Evolutionary conservation across 352 stramenopile genomes (phyloP).

Genomic region (Aphanomyces invadans): DNA sequence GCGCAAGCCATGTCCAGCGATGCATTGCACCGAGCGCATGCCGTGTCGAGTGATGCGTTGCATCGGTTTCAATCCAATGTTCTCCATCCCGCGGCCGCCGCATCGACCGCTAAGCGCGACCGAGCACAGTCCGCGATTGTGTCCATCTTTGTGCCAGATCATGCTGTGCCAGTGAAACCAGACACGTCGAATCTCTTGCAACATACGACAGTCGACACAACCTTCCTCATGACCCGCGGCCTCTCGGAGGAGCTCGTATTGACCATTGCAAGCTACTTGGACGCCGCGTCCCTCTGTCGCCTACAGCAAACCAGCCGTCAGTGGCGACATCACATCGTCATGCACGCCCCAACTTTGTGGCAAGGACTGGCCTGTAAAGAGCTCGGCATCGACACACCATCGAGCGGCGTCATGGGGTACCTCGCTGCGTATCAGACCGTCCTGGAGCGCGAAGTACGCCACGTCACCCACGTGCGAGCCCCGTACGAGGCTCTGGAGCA

Average conservation of each 20-base stretch:
- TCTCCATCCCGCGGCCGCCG: not conserved
- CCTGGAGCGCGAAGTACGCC: slow-evolving; percentile 40
- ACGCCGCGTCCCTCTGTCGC: slow-evolving; percentile 36
- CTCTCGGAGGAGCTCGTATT: not conserved
- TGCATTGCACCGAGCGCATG: not conserved
- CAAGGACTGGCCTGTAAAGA: slow-evolving; percentile 31
- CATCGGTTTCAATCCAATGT: not conserved
- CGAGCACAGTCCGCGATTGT: too few relatives aligned
- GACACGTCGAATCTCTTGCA: not conserved
- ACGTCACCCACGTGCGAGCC: slow-evolving; percentile 35
- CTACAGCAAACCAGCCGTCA: slow-evolving; percentile 38
- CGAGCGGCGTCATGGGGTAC: slow-evolving; percentile 28
- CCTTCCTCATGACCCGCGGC: slow-evolving; percentile 10
- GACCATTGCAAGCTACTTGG: slow-evolving; percentile 42
- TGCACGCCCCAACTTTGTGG: slow-evolving; percentile 40
- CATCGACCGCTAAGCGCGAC: not conserved
- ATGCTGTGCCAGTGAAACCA: too few relatives aligned
- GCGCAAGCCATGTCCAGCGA: not conserved
- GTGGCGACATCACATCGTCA: slow-evolving; percentile 37
- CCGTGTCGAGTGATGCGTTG: not conserved
- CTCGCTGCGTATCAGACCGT: slow-evolving; percentile 39
- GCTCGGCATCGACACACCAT: slow-evolving; percentile 41
- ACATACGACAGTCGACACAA: not conserved
- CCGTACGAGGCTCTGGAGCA: slow-evolving; percentile 41
- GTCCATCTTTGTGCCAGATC: too few relatives aligned